Evolutionary conservation across 2,329 filamentous ascomycete genomes (phyloP).

Genomic region (Clonostachys solani): DNA sequence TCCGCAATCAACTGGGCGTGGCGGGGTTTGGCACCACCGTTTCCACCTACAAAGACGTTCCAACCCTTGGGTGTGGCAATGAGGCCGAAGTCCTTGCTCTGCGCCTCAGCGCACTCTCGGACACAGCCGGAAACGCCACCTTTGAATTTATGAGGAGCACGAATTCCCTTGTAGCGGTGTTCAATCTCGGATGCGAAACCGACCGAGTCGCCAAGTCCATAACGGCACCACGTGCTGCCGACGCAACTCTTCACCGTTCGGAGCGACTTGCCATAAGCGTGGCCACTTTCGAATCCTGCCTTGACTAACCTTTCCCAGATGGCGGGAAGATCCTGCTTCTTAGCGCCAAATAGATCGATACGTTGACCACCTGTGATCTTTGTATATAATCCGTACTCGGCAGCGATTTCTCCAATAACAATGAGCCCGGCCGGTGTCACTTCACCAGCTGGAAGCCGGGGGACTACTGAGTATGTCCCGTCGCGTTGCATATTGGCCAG

Average conservation of each 20-base stretch:
- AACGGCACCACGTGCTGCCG: slow-evolving; percentile 87
- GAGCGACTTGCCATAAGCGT: slow-evolving; percentile 86
- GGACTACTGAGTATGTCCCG: slow-evolving; percentile 85
- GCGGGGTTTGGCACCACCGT: slow-evolving; percentile 79
- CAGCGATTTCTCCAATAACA: slow-evolving; percentile 77
- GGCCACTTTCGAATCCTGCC: slow-evolving; percentile 84
- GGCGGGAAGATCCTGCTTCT: slow-evolving; percentile 76
- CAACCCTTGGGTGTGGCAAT: slow-evolving; percentile 91
- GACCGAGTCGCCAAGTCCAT: slow-evolving; percentile 83
- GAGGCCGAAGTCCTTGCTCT: slow-evolving; percentile 89
- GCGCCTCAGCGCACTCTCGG: slow-evolving; percentile 88
- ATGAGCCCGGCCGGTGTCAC: slow-evolving; percentile 85
- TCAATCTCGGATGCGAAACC: slow-evolving; percentile 86
- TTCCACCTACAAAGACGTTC: slow-evolving; percentile 88
- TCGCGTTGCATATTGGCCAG: slow-evolving; percentile 88
- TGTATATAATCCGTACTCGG: slow-evolving; percentile 79
- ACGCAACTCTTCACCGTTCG: slow-evolving; percentile 91
- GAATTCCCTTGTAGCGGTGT: slow-evolving; percentile 87
- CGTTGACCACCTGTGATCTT: slow-evolving; percentile 92
- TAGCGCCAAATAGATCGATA: slow-evolving; percentile 90
- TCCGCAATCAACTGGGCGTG: slow-evolving; percentile 83
- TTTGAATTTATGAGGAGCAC: slow-evolving; percentile 85
- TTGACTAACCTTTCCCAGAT: slow-evolving; percentile 81
- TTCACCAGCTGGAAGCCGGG: slow-evolving; percentile 78
- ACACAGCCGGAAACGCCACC: slow-evolving; percentile 87